Conservation (phyloP, 202 grass and related monocot genomes). For the Carex arenaria region DNA sequence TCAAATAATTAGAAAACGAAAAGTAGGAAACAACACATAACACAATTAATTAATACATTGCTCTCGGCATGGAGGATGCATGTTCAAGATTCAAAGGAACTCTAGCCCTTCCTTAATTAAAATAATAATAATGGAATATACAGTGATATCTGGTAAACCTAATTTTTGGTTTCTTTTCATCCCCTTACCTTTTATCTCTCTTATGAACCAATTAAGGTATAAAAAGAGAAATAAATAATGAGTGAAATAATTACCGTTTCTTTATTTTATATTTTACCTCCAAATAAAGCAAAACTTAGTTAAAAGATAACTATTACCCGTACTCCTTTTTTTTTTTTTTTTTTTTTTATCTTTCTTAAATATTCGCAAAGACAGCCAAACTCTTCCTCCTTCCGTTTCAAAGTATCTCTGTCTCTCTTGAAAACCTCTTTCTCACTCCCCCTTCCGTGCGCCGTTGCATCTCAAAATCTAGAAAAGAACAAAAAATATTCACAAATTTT, state of each 20-base stretch:
- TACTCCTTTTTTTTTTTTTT: background rate
- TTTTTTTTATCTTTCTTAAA: background rate
- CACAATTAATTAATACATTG: too few species aligned
- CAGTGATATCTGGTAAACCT: background rate
- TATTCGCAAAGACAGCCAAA: background rate
- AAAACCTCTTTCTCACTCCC: background rate
- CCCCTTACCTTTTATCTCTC: background rate
- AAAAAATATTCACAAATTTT: background rate
- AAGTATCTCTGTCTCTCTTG: background rate
- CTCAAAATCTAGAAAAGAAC: background rate
- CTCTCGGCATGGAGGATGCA: too few species aligned
- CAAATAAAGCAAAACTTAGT: background rate
- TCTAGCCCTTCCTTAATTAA: background rate
- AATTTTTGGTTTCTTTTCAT: background rate
- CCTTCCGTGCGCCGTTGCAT: background rate
- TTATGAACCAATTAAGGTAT: background rate
- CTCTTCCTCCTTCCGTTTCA: background rate
- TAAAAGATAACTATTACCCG: background rate
- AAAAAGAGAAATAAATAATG: background rate
- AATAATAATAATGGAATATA: background rate
- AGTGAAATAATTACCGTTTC: background rate
- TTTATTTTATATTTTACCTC: background rate
- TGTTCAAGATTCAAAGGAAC: too few species aligned
- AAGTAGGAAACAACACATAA: too few species aligned
- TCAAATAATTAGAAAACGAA: too few species aligned